Percentiles rank a stretch among this genome's conserved stretches.
phyloP scores from a whole-genome alignment of 1,284 basidiomycete genomes.

The Butyriboletus appendiculatus region DNA sequence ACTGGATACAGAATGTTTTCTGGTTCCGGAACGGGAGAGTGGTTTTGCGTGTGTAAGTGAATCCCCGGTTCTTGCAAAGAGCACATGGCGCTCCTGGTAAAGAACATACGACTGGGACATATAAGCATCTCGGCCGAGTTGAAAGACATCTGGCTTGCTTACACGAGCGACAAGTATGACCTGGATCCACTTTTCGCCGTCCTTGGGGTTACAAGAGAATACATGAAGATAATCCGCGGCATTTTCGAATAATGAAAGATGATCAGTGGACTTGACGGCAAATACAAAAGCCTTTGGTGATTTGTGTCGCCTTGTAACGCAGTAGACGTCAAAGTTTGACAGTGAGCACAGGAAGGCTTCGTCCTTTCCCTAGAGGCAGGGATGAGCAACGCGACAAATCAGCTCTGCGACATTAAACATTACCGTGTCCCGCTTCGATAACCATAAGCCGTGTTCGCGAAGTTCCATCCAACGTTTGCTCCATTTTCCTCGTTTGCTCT shows the following conservation, averaged over 20 bases:
- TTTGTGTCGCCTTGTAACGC: slow-evolving; percentile 68
- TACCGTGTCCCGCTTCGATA: slow-evolving; percentile 86
- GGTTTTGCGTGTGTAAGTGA: slow-evolving; percentile 30
- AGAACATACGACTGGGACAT: slow-evolving; percentile 69
- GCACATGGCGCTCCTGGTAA: slow-evolving; percentile 71
- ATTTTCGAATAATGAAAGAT: slow-evolving; percentile 81
- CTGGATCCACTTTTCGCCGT: slow-evolving; percentile 71
- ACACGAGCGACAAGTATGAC: slow-evolving; percentile 77
- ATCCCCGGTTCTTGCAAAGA: slow-evolving; percentile 51
- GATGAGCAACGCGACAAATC: slow-evolving; percentile 15
- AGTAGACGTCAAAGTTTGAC: slow-evolving; percentile 85
- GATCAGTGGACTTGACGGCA: slow-evolving; percentile 86
- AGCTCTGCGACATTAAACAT: slow-evolving; percentile 21
- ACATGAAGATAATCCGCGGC: slow-evolving; percentile 81
- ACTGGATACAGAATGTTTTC: slow-evolving; percentile 34
- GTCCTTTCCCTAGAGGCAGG: slow-evolving; percentile 69
- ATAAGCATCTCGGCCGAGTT: slow-evolving; percentile 8
- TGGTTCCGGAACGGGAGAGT: slow-evolving; percentile 31
- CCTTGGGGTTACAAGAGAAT: slow-evolving; percentile 73
- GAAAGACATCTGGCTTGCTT: slow-evolving; percentile 33
- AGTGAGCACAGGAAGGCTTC: slow-evolving; percentile 77
- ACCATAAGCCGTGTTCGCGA: slow-evolving; percentile 79
- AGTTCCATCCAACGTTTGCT: slow-evolving; percentile 85
- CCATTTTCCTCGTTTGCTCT: slow-evolving; percentile 91
- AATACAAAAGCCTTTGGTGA: slow-evolving; percentile 81